Conservation (phyloP, 1,284 basidiomycete genomes). For the Apiotrichum sp. region DNA sequence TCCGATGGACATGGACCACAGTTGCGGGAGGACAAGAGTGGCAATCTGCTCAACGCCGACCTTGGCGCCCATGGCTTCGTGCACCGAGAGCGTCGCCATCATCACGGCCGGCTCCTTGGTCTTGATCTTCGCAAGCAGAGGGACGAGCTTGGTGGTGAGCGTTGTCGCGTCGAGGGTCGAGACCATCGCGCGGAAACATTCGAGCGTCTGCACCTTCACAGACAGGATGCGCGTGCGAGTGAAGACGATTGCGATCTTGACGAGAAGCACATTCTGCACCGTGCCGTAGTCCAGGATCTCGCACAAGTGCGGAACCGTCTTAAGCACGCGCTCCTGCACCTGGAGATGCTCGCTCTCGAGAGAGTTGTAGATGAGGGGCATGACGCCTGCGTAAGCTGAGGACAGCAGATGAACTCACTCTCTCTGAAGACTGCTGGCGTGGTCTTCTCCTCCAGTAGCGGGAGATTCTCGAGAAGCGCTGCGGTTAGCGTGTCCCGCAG, state of each 20-base stretch:
- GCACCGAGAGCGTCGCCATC: slow-evolving; percentile 88
- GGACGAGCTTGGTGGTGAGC: slow-evolving; percentile 90
- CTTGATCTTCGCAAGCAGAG: slow-evolving; percentile 85
- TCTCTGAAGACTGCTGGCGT: slow-evolving; percentile 79
- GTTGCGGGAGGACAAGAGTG: slow-evolving; percentile 82
- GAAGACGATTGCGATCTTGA: slow-evolving; percentile 83
- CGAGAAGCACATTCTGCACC: slow-evolving; percentile 76
- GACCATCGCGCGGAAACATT: slow-evolving; percentile 86
- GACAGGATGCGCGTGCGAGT: slow-evolving; percentile 77
- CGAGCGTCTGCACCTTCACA: slow-evolving; percentile 82
- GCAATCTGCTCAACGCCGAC: slow-evolving; percentile 92
- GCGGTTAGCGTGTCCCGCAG: slow-evolving; percentile 7
- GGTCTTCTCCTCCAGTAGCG: slow-evolving; percentile 83
- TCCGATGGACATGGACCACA: slow-evolving; percentile 97
- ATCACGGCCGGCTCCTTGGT: slow-evolving; percentile 92
- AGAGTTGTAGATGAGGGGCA: slow-evolving; percentile 91
- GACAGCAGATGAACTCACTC: slow-evolving; percentile 53
- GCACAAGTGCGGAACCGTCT: slow-evolving; percentile 76
- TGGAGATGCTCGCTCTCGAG: slow-evolving; percentile 81
- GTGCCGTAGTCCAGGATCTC: slow-evolving; percentile 91
- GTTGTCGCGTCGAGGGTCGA: slow-evolving; percentile 86
- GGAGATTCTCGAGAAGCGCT: slow-evolving; percentile 77
- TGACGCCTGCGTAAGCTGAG: slow-evolving; percentile 60
- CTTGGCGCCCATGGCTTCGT: slow-evolving; percentile 94
- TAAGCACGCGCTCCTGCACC: slow-evolving; percentile 88